Evolutionary conservation across 2,329 filamentous ascomycete genomes (phyloP).

Genomic region (Pseudogymnoascus sp.): DNA sequence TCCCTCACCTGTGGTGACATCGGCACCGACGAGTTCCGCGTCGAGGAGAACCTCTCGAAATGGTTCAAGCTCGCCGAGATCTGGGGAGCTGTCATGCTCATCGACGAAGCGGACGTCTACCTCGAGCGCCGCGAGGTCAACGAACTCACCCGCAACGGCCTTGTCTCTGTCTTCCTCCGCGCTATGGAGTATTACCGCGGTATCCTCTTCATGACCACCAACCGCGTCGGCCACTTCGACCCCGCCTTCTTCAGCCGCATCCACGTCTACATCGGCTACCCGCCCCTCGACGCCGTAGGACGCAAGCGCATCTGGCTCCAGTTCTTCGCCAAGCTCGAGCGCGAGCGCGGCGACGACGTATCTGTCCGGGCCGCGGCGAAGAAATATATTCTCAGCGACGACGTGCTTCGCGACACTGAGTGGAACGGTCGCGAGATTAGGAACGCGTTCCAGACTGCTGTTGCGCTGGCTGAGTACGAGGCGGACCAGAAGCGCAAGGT

Average conservation of each 20-base stretch:
- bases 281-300: constrained; percentile 19
- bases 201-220: constrained; percentile 37
- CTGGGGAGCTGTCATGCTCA: constrained; percentile 44
- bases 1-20: constrained; percentile 39
- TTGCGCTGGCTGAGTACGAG: constrained; percentile 21
- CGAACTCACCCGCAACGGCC: constrained; percentile 29
- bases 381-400: constrained; percentile 16
- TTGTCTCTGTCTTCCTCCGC: constrained; percentile 34
- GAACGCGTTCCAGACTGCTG: constrained; percentile 23
- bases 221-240: constrained; percentile 34
- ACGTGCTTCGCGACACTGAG: constrained; percentile 16
- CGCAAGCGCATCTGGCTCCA: constrained; percentile 27
- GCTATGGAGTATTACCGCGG: constrained; percentile 36
- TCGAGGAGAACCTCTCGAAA: constrained; percentile 41
- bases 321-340: constrained; percentile 18
- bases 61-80: constrained; percentile 41
- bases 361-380: constrained; percentile 14
- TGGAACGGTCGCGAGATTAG: constrained; percentile 26
- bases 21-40: constrained; percentile 35
- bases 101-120: constrained; percentile 48
- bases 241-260: constrained; percentile 33
- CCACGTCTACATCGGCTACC: constrained; percentile 30
- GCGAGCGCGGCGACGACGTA: constrained; percentile 15
- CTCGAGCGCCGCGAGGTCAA: constrained; percentile 27
- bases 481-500: constrained; percentile 11